Evolutionary conservation across 257 asterid species (phyloP).

Genomic region (Petunia axillaris): DNA sequence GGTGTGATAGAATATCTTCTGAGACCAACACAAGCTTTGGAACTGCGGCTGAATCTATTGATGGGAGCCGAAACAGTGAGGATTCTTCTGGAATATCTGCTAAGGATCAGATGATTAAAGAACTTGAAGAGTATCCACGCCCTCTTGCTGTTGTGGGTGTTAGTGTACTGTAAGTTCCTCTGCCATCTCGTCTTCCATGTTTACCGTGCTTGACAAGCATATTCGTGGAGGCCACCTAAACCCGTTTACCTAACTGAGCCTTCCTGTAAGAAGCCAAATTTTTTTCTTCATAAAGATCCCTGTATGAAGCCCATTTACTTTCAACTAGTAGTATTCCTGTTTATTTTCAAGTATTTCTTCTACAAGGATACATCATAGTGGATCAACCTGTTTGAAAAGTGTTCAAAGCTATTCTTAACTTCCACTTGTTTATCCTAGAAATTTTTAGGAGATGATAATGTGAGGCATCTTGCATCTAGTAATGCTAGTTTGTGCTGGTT

Average conservation of each 20-base stretch:
- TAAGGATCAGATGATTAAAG: slow-evolving; percentile 59
- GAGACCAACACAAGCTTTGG: slow-evolving; percentile 26
- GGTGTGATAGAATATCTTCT: slow-evolving; percentile 48
- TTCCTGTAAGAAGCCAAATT: neutral
- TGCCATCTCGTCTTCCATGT: neutral
- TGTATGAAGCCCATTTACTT: neutral
- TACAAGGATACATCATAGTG: neutral
- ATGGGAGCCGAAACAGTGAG: slow-evolving; percentile 36
- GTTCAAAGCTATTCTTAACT: neutral
- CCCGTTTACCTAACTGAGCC: neutral
- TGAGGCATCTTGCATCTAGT: neutral
- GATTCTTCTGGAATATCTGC: slow-evolving; percentile 28
- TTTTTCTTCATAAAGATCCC: neutral
- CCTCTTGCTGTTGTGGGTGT: slow-evolving; percentile 89
- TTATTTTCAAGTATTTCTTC: neutral
- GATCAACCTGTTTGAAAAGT: neutral
- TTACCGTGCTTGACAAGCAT: neutral
- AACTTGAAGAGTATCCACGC: slow-evolving; percentile 77
- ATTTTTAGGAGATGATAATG: neutral
- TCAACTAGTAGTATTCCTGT: neutral
- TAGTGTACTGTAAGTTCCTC: slow-evolving; percentile 83
- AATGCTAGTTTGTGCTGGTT: neutral
- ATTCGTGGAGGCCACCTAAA: neutral
- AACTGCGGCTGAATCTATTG: slow-evolving; percentile 27
- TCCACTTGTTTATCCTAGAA: neutral